Evolutionary conservation across 1,139 yeast genomes (phyloP), one percentile per base, ranked within the genome.

Genomic region (Debaryomycetaceae sp.): DNA sequence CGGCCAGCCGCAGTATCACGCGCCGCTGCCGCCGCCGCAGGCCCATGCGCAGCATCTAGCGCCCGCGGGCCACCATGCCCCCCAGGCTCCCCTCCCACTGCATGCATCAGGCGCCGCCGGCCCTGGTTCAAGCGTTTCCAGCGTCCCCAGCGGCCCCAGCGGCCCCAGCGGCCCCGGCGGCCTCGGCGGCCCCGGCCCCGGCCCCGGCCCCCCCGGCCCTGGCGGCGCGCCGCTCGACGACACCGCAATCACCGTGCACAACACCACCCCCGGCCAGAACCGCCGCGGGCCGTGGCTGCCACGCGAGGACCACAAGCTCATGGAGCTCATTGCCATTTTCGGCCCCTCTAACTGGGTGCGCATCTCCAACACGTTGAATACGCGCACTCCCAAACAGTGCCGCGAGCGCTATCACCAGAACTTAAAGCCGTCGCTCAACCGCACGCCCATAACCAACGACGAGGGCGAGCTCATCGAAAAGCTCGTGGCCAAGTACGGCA

Each of bases 331-430:
- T 26, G 65, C 74, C 29, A 58, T 75, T 29, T 82, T 75, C 54
- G 95, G 94, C n/a, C 89, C 94, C 7, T 71, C 86, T 31, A 85
- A 85, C 53, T 88, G 96, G 96, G 95, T 86, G 9, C 70, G 86
- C 36, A 85, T 86, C 21, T 78, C 94, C 15, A 82, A 78, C 43
- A 66, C 74, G 38, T 63, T 88, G 37, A 78, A 78, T 29, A 72
- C 94, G 5, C 65, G 96, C 40, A 82, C 94, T 3, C 95, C 96
- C 10, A 88, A 88, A 51, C 96, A 88, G 56, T 86, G 96, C 50
- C 68, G 96, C 26, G 96, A 88, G 53, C 69, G 96, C 16, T 88
- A 83, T 58, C 96, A 88, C 55, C 96, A 88, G 57, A 86, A 86
- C 57, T 70, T 88, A 45, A 88, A 88, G 55, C 96, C 96, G 5